Evolutionary conservation across 805 yeast genomes (phyloP).

Genomic region (Candida ulmi): DNA sequence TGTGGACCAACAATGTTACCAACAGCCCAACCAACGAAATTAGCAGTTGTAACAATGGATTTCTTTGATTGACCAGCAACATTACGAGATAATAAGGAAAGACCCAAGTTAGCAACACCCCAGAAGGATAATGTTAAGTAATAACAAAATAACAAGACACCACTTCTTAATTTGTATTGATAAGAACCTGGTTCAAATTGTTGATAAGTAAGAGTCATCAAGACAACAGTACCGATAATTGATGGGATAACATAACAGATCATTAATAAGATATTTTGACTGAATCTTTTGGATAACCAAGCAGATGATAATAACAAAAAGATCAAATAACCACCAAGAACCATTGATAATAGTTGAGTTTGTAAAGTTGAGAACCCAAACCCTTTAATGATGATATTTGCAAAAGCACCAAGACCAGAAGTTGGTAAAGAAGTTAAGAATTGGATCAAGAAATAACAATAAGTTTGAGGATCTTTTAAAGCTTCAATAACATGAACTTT

Average conservation of each 20-base stretch:
- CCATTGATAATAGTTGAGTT: conserved; percentile 32
- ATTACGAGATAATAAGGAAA: conserved; percentile 47
- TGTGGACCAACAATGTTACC: conserved; percentile 57
- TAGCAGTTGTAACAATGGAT: conserved; percentile 39
- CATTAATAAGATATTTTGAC: conserved; percentile 13
- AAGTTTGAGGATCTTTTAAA: conserved; percentile 32
- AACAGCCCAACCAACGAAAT: conserved; percentile 45
- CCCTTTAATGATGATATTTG: conserved; percentile 44
- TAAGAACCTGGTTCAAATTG: conserved; percentile 3
- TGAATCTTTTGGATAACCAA: conserved; percentile 27
- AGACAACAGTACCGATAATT: conserved; percentile 40
- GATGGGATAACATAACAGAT: conserved; percentile 35
- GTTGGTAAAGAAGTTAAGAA: conserved; percentile 42
- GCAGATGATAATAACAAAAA: conserved; percentile 28
- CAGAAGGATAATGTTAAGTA: conserved; percentile 45
- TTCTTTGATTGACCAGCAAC: conserved; percentile 53
- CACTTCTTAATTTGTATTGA: conserved; percentile 22
- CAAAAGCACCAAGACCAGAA: conserved; percentile 48
- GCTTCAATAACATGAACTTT: conserved; percentile 41
- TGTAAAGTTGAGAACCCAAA: conserved; percentile 35
- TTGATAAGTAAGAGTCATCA: conserved; percentile 24
- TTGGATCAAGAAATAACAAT: conserved; percentile 45
- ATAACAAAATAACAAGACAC: conserved; percentile 40
- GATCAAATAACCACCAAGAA: conserved; percentile 32
- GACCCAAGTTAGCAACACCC: conserved; percentile 42